phyloP scores from a whole-genome alignment of 495 filamentous ascomycete species.

The Penicillium herquei region DNA sequence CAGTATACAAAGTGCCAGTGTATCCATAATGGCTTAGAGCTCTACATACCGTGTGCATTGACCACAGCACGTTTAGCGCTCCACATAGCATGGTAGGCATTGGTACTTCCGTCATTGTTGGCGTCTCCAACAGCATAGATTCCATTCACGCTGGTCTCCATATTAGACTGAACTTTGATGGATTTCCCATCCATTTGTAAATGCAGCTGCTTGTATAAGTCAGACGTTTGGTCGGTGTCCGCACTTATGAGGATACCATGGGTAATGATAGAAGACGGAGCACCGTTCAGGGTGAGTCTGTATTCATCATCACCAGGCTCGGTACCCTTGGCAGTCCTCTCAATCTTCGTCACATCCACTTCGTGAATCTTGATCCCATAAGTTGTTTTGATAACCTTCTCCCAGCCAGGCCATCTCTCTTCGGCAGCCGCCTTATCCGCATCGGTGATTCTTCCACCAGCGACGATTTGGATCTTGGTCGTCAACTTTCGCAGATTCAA shows the following conservation, averaged over 20 bases:
- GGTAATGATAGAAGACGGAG: not conserved
- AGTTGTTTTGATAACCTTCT: slow-evolving; percentile 3
- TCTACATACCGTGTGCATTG: slow-evolving; percentile 6
- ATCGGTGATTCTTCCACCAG: slow-evolving; percentile 54
- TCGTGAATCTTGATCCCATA: slow-evolving; percentile 6
- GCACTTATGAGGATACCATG: slow-evolving; percentile 8
- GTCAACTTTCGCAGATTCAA: slow-evolving; percentile 44
- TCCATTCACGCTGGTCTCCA: slow-evolving; percentile 40
- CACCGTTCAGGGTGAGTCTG: slow-evolving; percentile 1
- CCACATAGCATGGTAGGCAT: slow-evolving; percentile 50
- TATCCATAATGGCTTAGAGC: not conserved
- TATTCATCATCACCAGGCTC: slow-evolving; percentile 11
- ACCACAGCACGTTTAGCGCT: slow-evolving; percentile 48
- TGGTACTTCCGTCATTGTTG: slow-evolving; percentile 47
- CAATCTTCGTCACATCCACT: slow-evolving; percentile 5
- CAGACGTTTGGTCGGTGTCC: slow-evolving; percentile 29
- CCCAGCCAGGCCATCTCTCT: slow-evolving; percentile 12
- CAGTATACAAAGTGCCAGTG: too few species aligned
- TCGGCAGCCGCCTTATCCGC: slow-evolving; percentile 6
- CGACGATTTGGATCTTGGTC: slow-evolving; percentile 41
- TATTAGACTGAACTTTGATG: slow-evolving; percentile 30
- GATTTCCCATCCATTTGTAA: slow-evolving; percentile 14
- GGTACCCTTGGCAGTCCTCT: slow-evolving; percentile 1
- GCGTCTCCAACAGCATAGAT: slow-evolving; percentile 49
- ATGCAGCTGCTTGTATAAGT: slow-evolving; percentile 15